phyloP scores from a whole-genome alignment of 225 moss, liverwort and hornwort genomes.

The Physcomitrellopsis africana region DNA sequence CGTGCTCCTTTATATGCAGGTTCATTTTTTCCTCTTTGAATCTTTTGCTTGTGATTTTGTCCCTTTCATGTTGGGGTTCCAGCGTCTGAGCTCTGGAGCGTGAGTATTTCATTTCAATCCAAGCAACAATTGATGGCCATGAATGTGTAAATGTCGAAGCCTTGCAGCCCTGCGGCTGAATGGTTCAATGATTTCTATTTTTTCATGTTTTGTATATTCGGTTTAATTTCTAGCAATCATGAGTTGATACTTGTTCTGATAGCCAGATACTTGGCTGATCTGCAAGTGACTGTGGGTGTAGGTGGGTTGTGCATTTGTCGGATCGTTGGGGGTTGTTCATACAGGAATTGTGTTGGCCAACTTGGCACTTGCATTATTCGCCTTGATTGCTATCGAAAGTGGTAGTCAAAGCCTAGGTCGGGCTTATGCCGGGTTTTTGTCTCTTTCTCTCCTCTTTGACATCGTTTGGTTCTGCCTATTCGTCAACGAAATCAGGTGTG shows the following conservation, averaged over 20 bases:
- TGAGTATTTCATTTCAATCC: no score
- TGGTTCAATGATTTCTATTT: neutral
- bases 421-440: slow-evolving; percentile 79
- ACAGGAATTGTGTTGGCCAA: slow-evolving; percentile 87
- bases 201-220: neutral
- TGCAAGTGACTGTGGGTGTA: slow-evolving; percentile 34
- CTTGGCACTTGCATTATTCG: slow-evolving; percentile 92
- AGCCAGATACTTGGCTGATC: slow-evolving; percentile 5
- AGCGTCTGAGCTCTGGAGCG: neutral
- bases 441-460: slow-evolving; percentile 76
- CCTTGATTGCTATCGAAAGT: slow-evolving; percentile 94
- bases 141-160: neutral
- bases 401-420: slow-evolving; percentile 88
- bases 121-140: neutral
- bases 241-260: slow-evolving; percentile 9
- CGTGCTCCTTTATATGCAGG: slow-evolving; percentile 93
- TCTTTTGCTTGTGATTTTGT: neutral
- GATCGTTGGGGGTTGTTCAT: slow-evolving; percentile 81
- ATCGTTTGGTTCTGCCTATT: slow-evolving; percentile 90
- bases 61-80: neutral
- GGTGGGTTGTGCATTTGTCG: slow-evolving; percentile 87
- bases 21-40: slow-evolving; percentile 3
- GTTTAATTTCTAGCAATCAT: no score
- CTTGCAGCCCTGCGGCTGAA: neutral
- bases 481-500: slow-evolving; percentile 75